Evolutionary conservation across 768 basidiomycete species (phyloP), one percentile per base, ranked within the genome.

Genomic region (Boletus eberwhitei): DNA sequence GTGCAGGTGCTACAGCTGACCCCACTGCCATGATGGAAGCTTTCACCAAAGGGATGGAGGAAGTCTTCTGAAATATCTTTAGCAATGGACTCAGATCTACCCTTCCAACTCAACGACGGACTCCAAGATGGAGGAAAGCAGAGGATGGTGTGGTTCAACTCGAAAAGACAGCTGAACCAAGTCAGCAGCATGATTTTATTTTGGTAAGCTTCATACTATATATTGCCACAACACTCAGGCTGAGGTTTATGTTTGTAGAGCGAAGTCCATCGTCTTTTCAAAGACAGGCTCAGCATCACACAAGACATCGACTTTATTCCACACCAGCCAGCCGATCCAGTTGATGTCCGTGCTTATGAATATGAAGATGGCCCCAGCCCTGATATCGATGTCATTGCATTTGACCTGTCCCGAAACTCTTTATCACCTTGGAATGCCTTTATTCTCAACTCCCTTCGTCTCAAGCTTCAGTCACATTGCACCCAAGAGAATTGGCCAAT

Each of bases 211-310:
- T n/a, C n/a, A n/a, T n/a, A n/a, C n/a, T n/a, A n/a, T n/a, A n/a
- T n/a, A n/a, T n/a, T n/a, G n/a, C n/a, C n/a, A n/a, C n/a, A n/a
- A n/a, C n/a, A n/a, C n/a, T n/a, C n/a, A n/a, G n/a, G n/a, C n/a
- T n/a, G n/a, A n/a, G n/a, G n/a, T n/a, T n/a, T n/a, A n/a, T n/a
- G n/a, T n/a, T n/a, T n/a, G 38, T 21, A 59, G 58, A 42, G n/a
- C 3, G 48, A 60, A 45, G 51, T 59, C 24, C 38, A 14, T 32
- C 44, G 14, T 4, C 39, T 58, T 11, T 60, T 60, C 42, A 60
- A 60, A 22, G 59, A 58, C 14, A 39, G 3, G 34, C 39, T 57
- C 1, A 36, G 40, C 4, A 58, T 55, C 22, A 26, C 43, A 9
- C 56, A 60, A 17, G 53, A 61, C 5, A 3, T 21, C 2, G 31